These are phyloP conservation scores for Amorphotheca resinae DNA, from an alignment of 495 filamentous ascomycete species.

Conservation along the genomic window DNA sequence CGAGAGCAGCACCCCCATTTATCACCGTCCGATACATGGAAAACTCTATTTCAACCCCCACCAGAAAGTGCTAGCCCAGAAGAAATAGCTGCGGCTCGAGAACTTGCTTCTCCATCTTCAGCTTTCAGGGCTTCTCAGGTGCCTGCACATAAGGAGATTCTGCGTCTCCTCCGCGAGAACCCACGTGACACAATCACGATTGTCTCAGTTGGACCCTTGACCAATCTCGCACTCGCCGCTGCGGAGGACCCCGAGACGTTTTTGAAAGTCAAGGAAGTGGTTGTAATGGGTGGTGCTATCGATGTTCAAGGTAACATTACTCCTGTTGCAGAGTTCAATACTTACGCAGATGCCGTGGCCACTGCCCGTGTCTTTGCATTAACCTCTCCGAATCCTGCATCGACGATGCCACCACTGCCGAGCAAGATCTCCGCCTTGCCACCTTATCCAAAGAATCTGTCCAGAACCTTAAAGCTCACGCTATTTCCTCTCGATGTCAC, in stretches of 20 bases:
- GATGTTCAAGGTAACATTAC: constrained; percentile 68
- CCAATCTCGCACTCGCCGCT: constrained; percentile 81
- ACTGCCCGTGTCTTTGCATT: constrained; percentile 82
- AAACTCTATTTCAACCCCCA: constrained; percentile 55
- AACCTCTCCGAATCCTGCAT: constrained; percentile 61
- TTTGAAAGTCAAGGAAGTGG: constrained; percentile 74
- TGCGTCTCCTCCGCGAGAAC: constrained; percentile 64
- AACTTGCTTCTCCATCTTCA: constrained; percentile 26
- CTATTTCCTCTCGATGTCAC: constrained; percentile 90
- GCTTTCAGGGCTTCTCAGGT: constrained; percentile 61
- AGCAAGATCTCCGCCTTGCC: constrained; percentile 34
- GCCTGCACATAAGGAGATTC: constrained; percentile 72
- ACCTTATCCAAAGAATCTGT: constrained; percentile 55
- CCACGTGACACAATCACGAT: constrained; percentile 76
- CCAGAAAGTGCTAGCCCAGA: constrained; percentile 25
- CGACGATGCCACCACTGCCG: constrained; percentile 52
- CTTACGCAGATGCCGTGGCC: constrained; percentile 68
- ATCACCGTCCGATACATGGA: constrained; percentile 73
- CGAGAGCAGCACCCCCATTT: constrained; percentile 67
- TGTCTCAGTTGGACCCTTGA: constrained; percentile 79
- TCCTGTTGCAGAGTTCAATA: constrained; percentile 74
- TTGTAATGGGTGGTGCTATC: constrained; percentile 95
- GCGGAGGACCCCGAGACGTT: constrained; percentile 76
- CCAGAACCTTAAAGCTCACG: constrained; percentile 54
- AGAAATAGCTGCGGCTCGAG: constrained; percentile 21